These are phyloP conservation scores for Penicillium maclennaniae DNA, from an alignment of 495 filamentous ascomycete species.

Conservation along the genomic window DNA sequence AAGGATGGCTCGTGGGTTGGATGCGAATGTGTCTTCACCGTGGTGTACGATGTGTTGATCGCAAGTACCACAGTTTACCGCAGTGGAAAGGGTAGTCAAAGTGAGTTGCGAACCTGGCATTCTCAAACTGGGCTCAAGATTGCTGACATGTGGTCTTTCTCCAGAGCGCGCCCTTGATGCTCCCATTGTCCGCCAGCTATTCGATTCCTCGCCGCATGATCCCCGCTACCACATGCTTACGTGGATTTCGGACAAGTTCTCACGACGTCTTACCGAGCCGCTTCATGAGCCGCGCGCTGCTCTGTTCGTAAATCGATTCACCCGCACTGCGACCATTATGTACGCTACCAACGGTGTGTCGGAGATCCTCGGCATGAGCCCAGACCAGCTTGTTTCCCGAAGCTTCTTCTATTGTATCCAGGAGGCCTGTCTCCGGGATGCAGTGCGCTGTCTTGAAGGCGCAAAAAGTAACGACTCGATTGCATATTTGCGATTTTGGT, in stretches of 20 bases:
- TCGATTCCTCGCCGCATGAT: slow-evolving; percentile 77
- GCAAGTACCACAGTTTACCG: slow-evolving; percentile 80
- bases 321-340: slow-evolving; percentile 77
- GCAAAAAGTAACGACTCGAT: slow-evolving; percentile 94
- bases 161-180: slow-evolving; percentile 76
- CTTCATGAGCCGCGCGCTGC: slow-evolving; percentile 77
- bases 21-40: slow-evolving; percentile 86
- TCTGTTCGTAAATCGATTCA: slow-evolving; percentile 84
- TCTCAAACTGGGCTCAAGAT: not conserved
- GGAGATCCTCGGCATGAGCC: slow-evolving; percentile 66
- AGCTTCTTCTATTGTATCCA: slow-evolving; percentile 29
- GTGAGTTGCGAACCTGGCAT: slow-evolving; percentile 46
- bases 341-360: slow-evolving; percentile 75
- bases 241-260: slow-evolving; percentile 80
- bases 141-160: slow-evolving; percentile 5
- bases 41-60: slow-evolving; percentile 84
- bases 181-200: slow-evolving; percentile 71
- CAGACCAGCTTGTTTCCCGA: slow-evolving; percentile 17
- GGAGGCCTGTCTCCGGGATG: slow-evolving; percentile 59
- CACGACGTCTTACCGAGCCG: slow-evolving; percentile 53
- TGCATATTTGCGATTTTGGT: slow-evolving; percentile 88
- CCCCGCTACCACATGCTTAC: slow-evolving; percentile 90
- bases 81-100: slow-evolving; percentile 64
- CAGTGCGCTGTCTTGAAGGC: slow-evolving; percentile 72
- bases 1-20: slow-evolving; percentile 69